A percentile compares a stretch with the other conserved stretches of the same genome.
Conservation (phyloP, 768 basidiomycete genomes). For the Sistotremastrum niveocremeum region DNA sequence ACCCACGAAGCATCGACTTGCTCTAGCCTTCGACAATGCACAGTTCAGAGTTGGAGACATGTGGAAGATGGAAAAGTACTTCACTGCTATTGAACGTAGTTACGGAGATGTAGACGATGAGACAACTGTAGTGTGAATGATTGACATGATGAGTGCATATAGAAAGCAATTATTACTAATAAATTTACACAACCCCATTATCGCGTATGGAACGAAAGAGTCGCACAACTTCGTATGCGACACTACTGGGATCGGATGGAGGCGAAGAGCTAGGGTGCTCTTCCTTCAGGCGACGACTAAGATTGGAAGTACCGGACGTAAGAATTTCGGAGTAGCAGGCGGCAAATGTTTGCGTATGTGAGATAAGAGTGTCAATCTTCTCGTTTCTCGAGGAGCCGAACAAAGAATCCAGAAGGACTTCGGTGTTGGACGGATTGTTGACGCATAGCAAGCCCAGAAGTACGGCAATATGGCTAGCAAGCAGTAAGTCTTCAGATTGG, state of each 20-base stretch:
- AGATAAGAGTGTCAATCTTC: constrained; percentile 21
- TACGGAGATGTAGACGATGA: constrained; percentile 42
- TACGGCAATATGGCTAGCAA: constrained; percentile 63
- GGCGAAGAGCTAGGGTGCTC: too few species aligned
- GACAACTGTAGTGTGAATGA: constrained; percentile 4
- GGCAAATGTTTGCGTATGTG: constrained; percentile 27
- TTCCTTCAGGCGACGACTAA: too few species aligned
- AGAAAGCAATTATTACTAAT: too few species aligned
- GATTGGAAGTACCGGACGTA: too few species aligned
- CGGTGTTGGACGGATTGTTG: constrained; percentile 19
- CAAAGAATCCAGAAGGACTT: constrained; percentile 19
- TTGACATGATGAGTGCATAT: too few species aligned
- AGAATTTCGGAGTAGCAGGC: constrained; percentile 25
- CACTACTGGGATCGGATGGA: too few species aligned
- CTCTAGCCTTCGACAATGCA: constrained; percentile 72
- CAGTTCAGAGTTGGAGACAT: constrained; percentile 61
- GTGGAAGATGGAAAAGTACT: constrained; percentile 76
- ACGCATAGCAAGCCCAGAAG: constrained; percentile 45
- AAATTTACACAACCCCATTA: too few species aligned
- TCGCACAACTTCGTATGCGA: too few species aligned
- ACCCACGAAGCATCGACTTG: constrained; percentile 26
- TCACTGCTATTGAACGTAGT: constrained; percentile 53
- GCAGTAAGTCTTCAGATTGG: constrained; percentile 11
- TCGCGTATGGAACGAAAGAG: too few species aligned
- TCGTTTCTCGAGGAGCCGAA: constrained; percentile 19